A percentile compares a stretch with the other conserved stretches of the same genome.
These are phyloP conservation scores for Stylonectria norvegica DNA, from an alignment of 2,329 filamentous ascomycete genomes.

Conservation along the genomic window DNA sequence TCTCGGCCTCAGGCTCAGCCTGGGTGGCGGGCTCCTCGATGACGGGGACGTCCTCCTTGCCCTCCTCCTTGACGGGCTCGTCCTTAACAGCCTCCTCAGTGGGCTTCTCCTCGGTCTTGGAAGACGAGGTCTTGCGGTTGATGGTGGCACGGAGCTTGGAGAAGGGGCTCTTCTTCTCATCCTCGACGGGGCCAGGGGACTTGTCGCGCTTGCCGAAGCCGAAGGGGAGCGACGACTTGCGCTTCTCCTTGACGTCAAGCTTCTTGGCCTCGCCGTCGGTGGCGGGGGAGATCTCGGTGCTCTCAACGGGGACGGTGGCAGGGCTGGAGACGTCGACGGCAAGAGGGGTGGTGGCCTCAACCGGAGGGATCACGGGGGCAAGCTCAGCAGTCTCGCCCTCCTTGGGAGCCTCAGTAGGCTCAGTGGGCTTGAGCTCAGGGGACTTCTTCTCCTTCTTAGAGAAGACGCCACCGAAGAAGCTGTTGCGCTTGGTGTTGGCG, in stretches of 20 bases:
- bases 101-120: constrained; percentile 41
- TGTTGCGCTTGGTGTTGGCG: constrained; percentile 48
- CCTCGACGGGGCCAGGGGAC: constrained; percentile 54
- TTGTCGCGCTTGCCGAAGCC: constrained; percentile 76
- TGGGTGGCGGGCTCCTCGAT: constrained; percentile 27
- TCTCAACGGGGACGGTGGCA: constrained; percentile 46
- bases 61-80: constrained; percentile 35
- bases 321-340: constrained; percentile 52
- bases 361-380: constrained; percentile 57
- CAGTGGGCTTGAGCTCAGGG: constrained; percentile 45
- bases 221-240: constrained; percentile 74
- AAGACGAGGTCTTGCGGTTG: constrained; percentile 41
- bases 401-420: constrained; percentile 39
- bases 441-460: constrained; percentile 60
- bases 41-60: constrained; percentile 2
- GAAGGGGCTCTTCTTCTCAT: constrained; percentile 53
- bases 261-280: constrained; percentile 52
- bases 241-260: constrained; percentile 74
- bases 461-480: constrained; percentile 52
- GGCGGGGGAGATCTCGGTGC: constrained; percentile 41
- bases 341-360: constrained; percentile 55
- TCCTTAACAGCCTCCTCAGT: constrained; percentile 27
- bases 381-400: constrained; percentile 48
- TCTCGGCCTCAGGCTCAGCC: constrained; percentile 29
- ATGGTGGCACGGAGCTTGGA: constrained; percentile 59